Percentiles rank a stretch among this genome's conserved stretches.
These are phyloP conservation scores for Monotropa hypopitys DNA, from an alignment of 179 eudicot species.

Conservation along the genomic window DNA sequence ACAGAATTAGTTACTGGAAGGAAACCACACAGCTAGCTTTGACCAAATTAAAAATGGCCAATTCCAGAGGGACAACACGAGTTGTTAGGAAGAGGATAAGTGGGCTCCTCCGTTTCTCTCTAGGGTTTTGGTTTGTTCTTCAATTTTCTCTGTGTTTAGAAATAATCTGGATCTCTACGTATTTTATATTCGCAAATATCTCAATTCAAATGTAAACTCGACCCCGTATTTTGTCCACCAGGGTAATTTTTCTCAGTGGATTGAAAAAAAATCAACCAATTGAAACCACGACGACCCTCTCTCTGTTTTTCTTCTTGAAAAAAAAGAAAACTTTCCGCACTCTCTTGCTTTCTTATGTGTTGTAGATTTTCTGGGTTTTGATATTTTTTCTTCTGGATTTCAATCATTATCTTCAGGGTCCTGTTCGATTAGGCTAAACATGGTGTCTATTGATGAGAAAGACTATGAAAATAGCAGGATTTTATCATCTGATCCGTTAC, in stretches of 20 bases:
- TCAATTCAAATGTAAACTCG: not conserved
- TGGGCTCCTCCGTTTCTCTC: constrained; percentile 8
- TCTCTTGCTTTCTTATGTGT: not conserved
- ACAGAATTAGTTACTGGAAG: no score
- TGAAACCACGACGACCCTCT: not conserved
- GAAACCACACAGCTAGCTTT: no score
- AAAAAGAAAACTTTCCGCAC: not conserved
- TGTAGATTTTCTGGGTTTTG: not conserved
- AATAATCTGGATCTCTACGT: not conserved
- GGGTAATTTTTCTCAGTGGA: not conserved
- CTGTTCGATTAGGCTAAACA: not conserved
- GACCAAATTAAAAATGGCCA: no score
- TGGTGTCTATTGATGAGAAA: constrained; percentile 6
- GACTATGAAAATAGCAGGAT: constrained; percentile 12
- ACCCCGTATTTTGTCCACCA: not conserved
- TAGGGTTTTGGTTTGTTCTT: constrained; percentile 8
- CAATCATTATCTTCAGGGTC: not conserved
- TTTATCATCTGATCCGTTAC: constrained; percentile 14
- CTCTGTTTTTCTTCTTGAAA: not conserved
- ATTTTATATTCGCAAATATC: not conserved
- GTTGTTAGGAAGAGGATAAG: not conserved
- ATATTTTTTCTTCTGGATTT: constrained; percentile 9
- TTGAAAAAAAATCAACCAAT: not conserved
- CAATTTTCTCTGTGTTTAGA: not conserved
- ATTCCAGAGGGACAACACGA: no score